Evolutionary conservation across 1,284 basidiomycete genomes (phyloP).

Genomic region (Trichosporon coremiiforme): DNA sequence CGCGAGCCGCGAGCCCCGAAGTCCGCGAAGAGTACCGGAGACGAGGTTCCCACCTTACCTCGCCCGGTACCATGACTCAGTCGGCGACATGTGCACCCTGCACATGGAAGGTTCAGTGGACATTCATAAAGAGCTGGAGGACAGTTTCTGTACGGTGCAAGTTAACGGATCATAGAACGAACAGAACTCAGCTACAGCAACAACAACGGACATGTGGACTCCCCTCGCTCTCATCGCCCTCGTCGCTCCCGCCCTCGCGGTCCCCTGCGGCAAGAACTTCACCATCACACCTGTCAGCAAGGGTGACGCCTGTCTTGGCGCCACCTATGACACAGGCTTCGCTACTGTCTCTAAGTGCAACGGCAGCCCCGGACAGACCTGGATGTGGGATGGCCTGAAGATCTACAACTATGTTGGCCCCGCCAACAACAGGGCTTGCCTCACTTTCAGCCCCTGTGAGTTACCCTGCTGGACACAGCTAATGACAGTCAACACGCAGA

Average conservation of each 20-base stretch:
- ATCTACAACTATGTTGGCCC: slow-evolving; percentile 10
- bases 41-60: background rate
- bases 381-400: slow-evolving; percentile 14
- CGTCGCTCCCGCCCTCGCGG: background rate
- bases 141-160: too few relatives aligned
- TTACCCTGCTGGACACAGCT: background rate
- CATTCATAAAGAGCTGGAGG: background rate
- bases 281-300: background rate
- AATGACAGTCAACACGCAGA: slow-evolving; percentile 16
- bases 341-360: background rate
- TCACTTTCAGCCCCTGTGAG: slow-evolving; percentile 16
- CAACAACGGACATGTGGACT: background rate
- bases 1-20: background rate
- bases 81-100: background rate
- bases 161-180: background rate
- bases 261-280: slow-evolving; percentile 9
- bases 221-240: slow-evolving; percentile 4
- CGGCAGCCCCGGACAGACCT: background rate
- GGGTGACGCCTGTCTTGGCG: background rate
- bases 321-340: background rate
- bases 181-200: background rate
- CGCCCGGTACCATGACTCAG: background rate
- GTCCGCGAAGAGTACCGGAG: background rate
- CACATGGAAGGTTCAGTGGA: background rate
- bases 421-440: background rate